Evolutionary conservation across 176 grass and related monocot genomes (phyloP).

Genomic region (Chloris gayana): DNA sequence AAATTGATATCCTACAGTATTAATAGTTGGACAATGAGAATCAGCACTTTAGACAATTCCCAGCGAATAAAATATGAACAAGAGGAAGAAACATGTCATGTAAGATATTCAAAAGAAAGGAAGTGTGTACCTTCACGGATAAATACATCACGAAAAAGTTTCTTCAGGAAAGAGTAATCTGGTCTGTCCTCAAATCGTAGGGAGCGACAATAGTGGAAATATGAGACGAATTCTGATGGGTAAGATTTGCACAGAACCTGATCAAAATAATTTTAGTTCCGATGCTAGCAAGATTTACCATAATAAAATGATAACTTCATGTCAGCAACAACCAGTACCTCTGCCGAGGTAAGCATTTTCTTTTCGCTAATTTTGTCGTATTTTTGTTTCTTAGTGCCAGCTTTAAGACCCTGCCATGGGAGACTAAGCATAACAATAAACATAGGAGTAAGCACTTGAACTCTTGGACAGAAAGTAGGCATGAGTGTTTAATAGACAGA

Average conservation of each 20-base stretch:
- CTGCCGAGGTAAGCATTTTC: conserved; percentile 93
- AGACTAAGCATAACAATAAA: conserved; percentile 63
- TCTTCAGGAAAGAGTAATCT: conserved; percentile 91
- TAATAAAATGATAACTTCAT: conserved; percentile 17
- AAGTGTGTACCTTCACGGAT: conserved; percentile 71
- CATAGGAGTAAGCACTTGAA: conserved; percentile 42
- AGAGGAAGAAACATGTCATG: not conserved
- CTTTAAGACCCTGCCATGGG: conserved; percentile 94
- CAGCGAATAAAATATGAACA: not conserved
- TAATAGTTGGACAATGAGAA: conserved; percentile 23
- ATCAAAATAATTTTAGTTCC: conserved; percentile 41
- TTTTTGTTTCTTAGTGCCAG: conserved; percentile 97
- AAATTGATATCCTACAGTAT: conserved; percentile 77
- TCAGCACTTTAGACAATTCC: not conserved
- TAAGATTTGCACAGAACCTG: conserved; percentile 93
- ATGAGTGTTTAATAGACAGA: conserved; percentile 20
- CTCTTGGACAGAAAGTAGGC: conserved; percentile 19
- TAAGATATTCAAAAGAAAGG: conserved; percentile 14
- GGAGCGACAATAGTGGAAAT: conserved; percentile 90
- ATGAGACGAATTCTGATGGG: conserved; percentile 82
- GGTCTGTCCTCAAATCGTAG: conserved; percentile 88
- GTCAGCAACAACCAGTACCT: conserved; percentile 58
- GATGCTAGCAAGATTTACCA: conserved; percentile 14
- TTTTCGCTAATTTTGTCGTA: conserved; percentile 98
- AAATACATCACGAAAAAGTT: conserved; percentile 87